Evolutionary conservation across 345 rosid genomes (phyloP).

Genomic region (Populus euphratica): DNA sequence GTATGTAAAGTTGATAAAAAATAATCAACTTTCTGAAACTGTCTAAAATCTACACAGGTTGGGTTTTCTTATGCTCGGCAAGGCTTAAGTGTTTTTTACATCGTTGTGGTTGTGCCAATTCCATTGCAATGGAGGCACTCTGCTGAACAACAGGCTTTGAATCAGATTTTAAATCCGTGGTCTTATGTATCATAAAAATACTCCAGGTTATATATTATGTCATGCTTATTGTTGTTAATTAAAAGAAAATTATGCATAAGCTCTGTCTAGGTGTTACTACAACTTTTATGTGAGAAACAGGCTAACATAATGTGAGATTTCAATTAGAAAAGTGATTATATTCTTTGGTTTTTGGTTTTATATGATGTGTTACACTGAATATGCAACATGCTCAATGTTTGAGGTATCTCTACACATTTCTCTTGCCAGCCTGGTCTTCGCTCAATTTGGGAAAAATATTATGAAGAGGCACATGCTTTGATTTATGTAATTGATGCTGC

Average conservation of each 20-base stretch:
- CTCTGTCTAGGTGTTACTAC: background rate
- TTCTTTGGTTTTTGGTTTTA: background rate
- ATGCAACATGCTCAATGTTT: too few relatives aligned
- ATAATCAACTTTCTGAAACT: background rate
- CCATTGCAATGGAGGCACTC: background rate
- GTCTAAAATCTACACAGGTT: background rate
- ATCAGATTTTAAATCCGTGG: background rate
- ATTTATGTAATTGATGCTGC: constrained; percentile 89
- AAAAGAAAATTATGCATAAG: background rate
- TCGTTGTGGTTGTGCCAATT: background rate
- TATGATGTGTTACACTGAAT: too few relatives aligned
- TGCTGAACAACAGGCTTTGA: background rate
- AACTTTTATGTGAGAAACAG: background rate
- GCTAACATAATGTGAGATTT: background rate
- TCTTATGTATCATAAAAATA: background rate
- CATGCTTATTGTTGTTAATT: background rate
- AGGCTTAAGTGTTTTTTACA: background rate
- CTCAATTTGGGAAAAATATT: constrained; percentile 98
- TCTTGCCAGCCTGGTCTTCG: constrained; percentile 82
- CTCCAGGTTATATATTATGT: background rate
- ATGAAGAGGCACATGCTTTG: constrained; percentile 97
- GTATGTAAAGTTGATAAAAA: constrained; percentile 28
- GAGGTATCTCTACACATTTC: background rate
- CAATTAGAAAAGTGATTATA: background rate
- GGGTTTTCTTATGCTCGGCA: background rate